These are phyloP conservation scores for Zangia roseola DNA, from an alignment of 768 basidiomycete species.

Conservation along the genomic window DNA sequence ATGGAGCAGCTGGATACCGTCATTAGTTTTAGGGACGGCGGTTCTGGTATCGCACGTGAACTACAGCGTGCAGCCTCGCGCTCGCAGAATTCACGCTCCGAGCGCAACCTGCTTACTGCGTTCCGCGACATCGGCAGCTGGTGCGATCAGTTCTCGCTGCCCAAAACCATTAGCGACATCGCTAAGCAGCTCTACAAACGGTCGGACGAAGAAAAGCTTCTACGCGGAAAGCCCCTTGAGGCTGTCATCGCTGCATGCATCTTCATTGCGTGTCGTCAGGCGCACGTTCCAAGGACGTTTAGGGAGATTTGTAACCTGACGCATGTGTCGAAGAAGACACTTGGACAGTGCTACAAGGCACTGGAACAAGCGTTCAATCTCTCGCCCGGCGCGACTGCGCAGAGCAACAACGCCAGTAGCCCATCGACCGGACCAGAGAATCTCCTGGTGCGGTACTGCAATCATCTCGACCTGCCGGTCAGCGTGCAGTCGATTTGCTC, in stretches of 20 bases:
- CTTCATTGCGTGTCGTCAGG: conserved; percentile 95
- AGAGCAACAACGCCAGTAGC: conserved; percentile 34
- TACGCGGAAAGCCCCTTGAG: conserved; percentile 87
- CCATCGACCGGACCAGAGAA: conserved; percentile 76
- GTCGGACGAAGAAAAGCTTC: conserved; percentile 91
- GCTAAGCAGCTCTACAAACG: conserved; percentile 98
- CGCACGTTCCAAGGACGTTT: conserved; percentile 94
- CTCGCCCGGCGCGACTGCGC: conserved; percentile 72
- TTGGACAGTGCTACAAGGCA: conserved; percentile 91
- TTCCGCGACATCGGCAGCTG: conserved; percentile 90
- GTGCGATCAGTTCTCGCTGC: conserved; percentile 95
- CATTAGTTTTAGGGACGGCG: conserved; percentile 94
- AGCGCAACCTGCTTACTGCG: conserved; percentile 82
- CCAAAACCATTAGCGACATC: conserved; percentile 91
- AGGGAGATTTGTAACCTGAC: conserved; percentile 93
- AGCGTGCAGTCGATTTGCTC: conserved; percentile 81
- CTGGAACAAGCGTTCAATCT: conserved; percentile 88
- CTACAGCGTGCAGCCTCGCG: conserved; percentile 91
- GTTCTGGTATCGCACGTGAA: conserved; percentile 87
- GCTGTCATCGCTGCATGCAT: conserved; percentile 97
- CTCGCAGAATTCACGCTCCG: conserved; percentile 72
- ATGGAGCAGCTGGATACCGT: conserved; percentile 93
- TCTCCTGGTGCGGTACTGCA: conserved; percentile 90
- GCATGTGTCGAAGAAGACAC: conserved; percentile 90
- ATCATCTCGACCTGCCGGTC: conserved; percentile 82